Evolutionary conservation across 2,329 filamentous ascomycete species (phyloP).

Genomic region (Monosporascus sp.): DNA sequence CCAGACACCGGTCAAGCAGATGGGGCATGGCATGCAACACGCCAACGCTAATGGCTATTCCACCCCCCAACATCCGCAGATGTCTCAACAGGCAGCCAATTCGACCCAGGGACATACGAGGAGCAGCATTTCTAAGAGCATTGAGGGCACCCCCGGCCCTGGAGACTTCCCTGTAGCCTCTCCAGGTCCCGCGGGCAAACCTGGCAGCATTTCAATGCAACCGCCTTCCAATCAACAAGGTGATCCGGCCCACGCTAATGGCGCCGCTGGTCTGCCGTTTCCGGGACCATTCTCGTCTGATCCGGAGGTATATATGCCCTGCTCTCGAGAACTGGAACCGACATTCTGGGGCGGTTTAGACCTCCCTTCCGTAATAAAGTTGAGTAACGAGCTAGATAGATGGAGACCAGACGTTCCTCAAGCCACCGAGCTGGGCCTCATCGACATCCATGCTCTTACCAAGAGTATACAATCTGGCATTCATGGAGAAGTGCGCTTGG

Average conservation of each 20-base stretch:
- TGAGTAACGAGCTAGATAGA: slow-evolving; percentile 62
- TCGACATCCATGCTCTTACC: slow-evolving; percentile 86
- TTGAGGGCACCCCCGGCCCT: slow-evolving; percentile 38
- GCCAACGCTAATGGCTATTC: slow-evolving; percentile 45
- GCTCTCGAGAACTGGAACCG: slow-evolving; percentile 40
- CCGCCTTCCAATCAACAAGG: slow-evolving; percentile 29
- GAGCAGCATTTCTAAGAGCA: slow-evolving; percentile 47
- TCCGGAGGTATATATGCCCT: slow-evolving; percentile 51
- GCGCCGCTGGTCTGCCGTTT: slow-evolving; percentile 21
- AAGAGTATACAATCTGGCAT: slow-evolving; percentile 88
- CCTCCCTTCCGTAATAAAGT: slow-evolving; percentile 55
- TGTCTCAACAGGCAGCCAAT: slow-evolving; percentile 40
- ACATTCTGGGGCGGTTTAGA: slow-evolving; percentile 68
- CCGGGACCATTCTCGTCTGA: slow-evolving; percentile 35
- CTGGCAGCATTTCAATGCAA: slow-evolving; percentile 35
- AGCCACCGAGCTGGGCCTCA: slow-evolving; percentile 73
- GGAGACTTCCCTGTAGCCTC: slow-evolving; percentile 42
- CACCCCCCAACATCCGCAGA: slow-evolving; percentile 35
- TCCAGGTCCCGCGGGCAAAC: slow-evolving; percentile 34
- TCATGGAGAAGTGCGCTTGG: slow-evolving; percentile 81
- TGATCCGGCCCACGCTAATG: slow-evolving; percentile 21
- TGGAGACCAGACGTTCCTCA: slow-evolving; percentile 71
- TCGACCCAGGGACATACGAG: slow-evolving; percentile 39
- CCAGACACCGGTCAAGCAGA: slow-evolving; percentile 41
- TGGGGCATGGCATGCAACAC: slow-evolving; percentile 41